Conservation (phyloP, 169 alveolate species). For the Neospora caninum region DNA sequence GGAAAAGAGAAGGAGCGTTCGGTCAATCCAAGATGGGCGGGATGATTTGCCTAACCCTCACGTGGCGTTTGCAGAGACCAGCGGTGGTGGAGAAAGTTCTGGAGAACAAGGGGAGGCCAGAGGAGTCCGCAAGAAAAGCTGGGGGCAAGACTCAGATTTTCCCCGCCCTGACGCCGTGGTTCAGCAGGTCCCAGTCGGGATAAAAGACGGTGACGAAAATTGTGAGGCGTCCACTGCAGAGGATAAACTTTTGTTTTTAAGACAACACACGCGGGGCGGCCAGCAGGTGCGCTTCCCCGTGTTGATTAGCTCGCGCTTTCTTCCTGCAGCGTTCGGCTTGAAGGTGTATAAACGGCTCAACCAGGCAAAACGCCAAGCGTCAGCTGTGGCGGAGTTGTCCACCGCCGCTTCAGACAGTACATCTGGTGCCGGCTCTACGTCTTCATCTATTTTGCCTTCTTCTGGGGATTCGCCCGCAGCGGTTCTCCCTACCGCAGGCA, state of each 20-base stretch:
- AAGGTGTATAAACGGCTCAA: too few species aligned
- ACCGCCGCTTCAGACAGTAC: neutral
- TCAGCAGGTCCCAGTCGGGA: neutral
- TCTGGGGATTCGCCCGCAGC: neutral
- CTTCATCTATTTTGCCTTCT: neutral
- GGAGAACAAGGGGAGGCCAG: neutral
- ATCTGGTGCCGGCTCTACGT: too few species aligned
- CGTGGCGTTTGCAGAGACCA: neutral
- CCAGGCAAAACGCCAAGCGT: neutral
- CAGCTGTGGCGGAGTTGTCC: neutral
- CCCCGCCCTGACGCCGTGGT: neutral
- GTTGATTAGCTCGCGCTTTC: neutral
- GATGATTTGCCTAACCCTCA: too few species aligned
- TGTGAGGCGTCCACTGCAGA: neutral
- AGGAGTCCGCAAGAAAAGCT: neutral
- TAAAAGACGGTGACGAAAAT: neutral
- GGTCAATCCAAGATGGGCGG: too few species aligned
- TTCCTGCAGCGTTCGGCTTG: neutral
- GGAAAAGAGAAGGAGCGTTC: too few species aligned
- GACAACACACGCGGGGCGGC: neutral
- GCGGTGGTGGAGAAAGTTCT: neutral
- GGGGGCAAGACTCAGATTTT: neutral
- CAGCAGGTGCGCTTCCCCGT: neutral
- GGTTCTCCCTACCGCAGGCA: neutral
- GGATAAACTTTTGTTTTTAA: neutral